These are phyloP conservation scores for Irpex lacteus DNA, from an alignment of 1,284 basidiomycete species.

Conservation along the genomic window DNA sequence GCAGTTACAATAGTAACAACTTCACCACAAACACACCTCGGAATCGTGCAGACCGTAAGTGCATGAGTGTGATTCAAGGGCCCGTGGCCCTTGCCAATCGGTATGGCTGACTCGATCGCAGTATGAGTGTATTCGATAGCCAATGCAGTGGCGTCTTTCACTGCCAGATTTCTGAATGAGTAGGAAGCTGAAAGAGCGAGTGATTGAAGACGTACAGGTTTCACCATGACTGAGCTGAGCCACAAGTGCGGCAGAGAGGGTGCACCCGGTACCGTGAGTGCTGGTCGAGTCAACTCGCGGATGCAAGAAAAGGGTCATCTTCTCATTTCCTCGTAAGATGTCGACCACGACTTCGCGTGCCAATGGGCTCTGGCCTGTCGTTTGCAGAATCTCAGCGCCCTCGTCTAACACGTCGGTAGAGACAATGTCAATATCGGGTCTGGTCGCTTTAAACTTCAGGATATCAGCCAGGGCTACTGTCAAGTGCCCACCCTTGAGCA, in stretches of 20 bases:
- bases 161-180: slow-evolving; percentile 30
- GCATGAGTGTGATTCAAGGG: slow-evolving; percentile 87
- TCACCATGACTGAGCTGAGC: slow-evolving; percentile 59
- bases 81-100: slow-evolving; percentile 78
- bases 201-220: slow-evolving; percentile 37
- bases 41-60: slow-evolving; percentile 48
- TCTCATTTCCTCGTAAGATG: slow-evolving; percentile 51
- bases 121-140: slow-evolving; percentile 75
- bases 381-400: slow-evolving; percentile 61
- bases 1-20: background rate
- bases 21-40: slow-evolving; percentile 45
- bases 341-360: slow-evolving; percentile 63
- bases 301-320: slow-evolving; percentile 58
- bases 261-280: slow-evolving; percentile 95
- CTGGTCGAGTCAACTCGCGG: slow-evolving; percentile 66
- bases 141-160: slow-evolving; percentile 53
- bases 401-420: slow-evolving; percentile 44
- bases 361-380: slow-evolving; percentile 20
- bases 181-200: background rate
- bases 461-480: slow-evolving; percentile 46
- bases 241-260: slow-evolving; percentile 81
- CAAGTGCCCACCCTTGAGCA: slow-evolving; percentile 91
- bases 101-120: slow-evolving; percentile 71
- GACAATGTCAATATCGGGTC: slow-evolving; percentile 35
- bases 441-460: slow-evolving; percentile 22